These are phyloP conservation scores for Boletus subparvulus DNA, from an alignment of 768 basidiomycete genomes.

Conservation along the genomic window DNA sequence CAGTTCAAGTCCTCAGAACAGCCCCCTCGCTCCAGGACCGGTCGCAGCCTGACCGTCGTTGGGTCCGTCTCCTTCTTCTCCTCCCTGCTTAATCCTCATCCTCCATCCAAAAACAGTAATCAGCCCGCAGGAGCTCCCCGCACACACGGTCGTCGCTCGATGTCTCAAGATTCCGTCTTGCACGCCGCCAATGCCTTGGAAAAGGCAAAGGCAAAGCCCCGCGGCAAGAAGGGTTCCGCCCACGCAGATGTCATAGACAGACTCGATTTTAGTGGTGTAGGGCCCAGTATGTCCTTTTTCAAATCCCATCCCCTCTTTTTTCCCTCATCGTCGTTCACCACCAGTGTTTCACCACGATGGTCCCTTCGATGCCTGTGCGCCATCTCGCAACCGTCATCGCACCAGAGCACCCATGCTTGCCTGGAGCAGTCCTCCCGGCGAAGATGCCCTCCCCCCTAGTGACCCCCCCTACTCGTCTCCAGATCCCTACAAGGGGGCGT, in stretches of 20 bases:
- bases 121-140: conserved; percentile 24
- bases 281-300: conserved; percentile 61
- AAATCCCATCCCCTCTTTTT: not conserved
- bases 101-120: conserved; percentile 14
- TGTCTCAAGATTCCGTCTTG: conserved; percentile 49
- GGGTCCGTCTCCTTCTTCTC: conserved; percentile 21
- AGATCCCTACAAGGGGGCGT: conserved; percentile 40
- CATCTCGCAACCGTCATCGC: conserved; percentile 80
- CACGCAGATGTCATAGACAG: conserved; percentile 91
- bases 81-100: conserved; percentile 19
- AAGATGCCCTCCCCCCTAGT: conserved; percentile 40
- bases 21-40: conserved; percentile 46
- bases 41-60: conserved; percentile 56
- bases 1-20: conserved; percentile 47
- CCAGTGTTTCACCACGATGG: conserved; percentile 92
- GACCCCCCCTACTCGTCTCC: conserved; percentile 53
- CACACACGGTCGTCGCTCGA: conserved; percentile 43
- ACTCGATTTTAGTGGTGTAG: conserved; percentile 82
- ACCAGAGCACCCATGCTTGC: conserved; percentile 82
- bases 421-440: conserved; percentile 51
- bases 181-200: conserved; percentile 41
- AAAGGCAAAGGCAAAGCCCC: conserved; percentile 48
- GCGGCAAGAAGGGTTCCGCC: conserved; percentile 68
- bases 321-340: conserved; percentile 1
- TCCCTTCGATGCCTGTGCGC: conserved; percentile 89